Percentiles rank a stretch among this genome's conserved stretches.
These are phyloP conservation scores for Aspergillus sp. DNA, from an alignment of 2,329 filamentous ascomycete species.

Conservation along the genomic window DNA sequence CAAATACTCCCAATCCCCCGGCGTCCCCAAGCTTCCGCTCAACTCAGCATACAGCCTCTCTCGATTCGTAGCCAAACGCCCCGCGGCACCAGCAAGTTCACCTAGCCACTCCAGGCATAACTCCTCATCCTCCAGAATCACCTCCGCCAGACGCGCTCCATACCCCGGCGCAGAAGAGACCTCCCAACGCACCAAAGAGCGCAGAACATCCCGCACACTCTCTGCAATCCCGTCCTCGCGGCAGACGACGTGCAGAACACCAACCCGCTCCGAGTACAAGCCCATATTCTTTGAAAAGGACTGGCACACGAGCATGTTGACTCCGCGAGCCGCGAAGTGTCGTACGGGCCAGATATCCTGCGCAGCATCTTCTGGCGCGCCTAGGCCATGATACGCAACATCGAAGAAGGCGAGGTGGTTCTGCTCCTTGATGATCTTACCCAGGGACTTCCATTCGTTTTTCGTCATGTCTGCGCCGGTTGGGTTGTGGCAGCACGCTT, in stretches of 20 bases:
- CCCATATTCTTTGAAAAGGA: slow-evolving; percentile 63
- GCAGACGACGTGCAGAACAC: slow-evolving; percentile 69
- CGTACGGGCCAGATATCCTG: slow-evolving; percentile 79
- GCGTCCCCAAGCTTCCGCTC: slow-evolving; percentile 24
- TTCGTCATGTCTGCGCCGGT: slow-evolving; percentile 84
- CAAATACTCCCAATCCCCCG: slow-evolving; percentile 34
- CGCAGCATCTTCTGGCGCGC: slow-evolving; percentile 70
- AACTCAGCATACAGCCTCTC: slow-evolving; percentile 31
- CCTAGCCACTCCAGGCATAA: slow-evolving; percentile 29
- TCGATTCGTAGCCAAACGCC: not conserved
- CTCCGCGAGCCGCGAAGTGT: slow-evolving; percentile 62
- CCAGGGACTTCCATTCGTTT: slow-evolving; percentile 82
- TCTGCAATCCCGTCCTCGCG: not conserved
- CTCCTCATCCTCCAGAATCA: slow-evolving; percentile 22
- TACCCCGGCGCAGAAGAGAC: slow-evolving; percentile 29
- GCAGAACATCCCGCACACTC: slow-evolving; percentile 9
- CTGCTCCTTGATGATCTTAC: slow-evolving; percentile 65
- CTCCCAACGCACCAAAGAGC: slow-evolving; percentile 27
- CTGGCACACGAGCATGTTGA: slow-evolving; percentile 43
- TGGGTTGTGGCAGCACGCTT: slow-evolving; percentile 94
- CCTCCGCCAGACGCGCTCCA: slow-evolving; percentile 31
- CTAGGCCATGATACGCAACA: slow-evolving; percentile 90
- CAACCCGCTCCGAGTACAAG: slow-evolving; percentile 85
- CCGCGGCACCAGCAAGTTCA: slow-evolving; percentile 29
- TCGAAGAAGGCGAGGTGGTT: slow-evolving; percentile 91